phyloP scores from a whole-genome alignment of 805 yeast species.

The Sugiyamaella smithiae region DNA sequence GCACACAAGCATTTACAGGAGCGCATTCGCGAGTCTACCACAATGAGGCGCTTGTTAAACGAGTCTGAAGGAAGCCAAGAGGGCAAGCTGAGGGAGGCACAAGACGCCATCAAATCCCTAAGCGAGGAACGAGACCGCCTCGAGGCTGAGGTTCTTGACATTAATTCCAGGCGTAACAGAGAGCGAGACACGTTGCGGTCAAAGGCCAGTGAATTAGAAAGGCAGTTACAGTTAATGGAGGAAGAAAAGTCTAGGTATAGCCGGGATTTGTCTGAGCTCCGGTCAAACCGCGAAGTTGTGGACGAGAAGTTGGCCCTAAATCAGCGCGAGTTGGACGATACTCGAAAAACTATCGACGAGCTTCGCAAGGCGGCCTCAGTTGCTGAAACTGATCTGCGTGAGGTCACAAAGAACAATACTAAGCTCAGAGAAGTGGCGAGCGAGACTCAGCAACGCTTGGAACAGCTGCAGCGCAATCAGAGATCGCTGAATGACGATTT shows the following conservation, averaged over 20 bases:
- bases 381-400: conserved; percentile 30
- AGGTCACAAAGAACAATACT: conserved; percentile 31
- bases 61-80: conserved; percentile 65
- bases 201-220: conserved; percentile 42
- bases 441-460: conserved; percentile 36
- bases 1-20: conserved; percentile 71
- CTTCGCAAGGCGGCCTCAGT: conserved; percentile 26
- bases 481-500: conserved; percentile 34
- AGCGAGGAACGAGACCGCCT: conserved; percentile 60
- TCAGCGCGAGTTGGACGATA: conserved; percentile 32
- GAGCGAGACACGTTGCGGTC: conserved; percentile 63
- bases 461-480: conserved; percentile 36
- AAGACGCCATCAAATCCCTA: conserved; percentile 47
- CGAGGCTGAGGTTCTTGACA: conserved; percentile 51
- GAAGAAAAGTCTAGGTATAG: conserved; percentile 34
- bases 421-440: conserved; percentile 35
- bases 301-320: conserved; percentile 24
- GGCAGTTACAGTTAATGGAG: conserved; percentile 33
- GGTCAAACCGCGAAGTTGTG: conserved; percentile 26
- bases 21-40: conserved; percentile 71
- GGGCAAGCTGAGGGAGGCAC: conserved; percentile 52
- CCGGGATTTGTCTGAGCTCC: conserved; percentile 23
- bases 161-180: conserved; percentile 54
- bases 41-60: conserved; percentile 63
- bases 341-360: conserved; percentile 19